Evolutionary conservation across 306 rosid species (phyloP).

Genomic region (Vicia sativa): DNA sequence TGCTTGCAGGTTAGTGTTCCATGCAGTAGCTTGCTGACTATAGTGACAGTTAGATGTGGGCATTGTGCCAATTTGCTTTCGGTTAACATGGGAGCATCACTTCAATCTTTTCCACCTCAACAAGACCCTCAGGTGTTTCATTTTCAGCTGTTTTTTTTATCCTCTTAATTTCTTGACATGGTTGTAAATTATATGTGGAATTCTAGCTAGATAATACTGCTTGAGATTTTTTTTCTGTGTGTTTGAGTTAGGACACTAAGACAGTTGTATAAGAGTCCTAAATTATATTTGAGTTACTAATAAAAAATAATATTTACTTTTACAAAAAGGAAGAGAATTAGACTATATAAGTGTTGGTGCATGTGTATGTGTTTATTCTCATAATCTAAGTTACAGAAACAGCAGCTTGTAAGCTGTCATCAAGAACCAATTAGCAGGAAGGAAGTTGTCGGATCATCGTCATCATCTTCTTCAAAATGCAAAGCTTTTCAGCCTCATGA

Average conservation of each 20-base stretch:
- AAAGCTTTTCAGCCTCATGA: conserved; percentile 59
- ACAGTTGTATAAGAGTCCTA: no score
- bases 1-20: conserved; percentile 91
- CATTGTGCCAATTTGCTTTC: conserved; percentile 92
- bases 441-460: conserved; percentile 45
- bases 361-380: not conserved
- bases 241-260: no score
- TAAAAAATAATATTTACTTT: no score
- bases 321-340: no score
- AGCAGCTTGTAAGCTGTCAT: conserved; percentile 51
- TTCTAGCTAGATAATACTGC: no score
- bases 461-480: conserved; percentile 70
- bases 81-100: conserved; percentile 75
- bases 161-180: no score
- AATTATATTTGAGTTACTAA: no score
- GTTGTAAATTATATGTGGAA: no score
- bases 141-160: not conserved
- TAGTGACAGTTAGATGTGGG: conserved; percentile 95
- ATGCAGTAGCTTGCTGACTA: conserved; percentile 65
- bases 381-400: conserved; percentile 50
- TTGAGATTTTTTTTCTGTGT: no score
- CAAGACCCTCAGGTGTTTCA: conserved; percentile 59
- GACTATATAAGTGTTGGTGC: no score
- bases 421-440: conserved; percentile 57
- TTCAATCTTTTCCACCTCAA: conserved; percentile 65